phyloP scores from a whole-genome alignment of 75 land plant genomes.

The Cunninghamia lanceolata region DNA sequence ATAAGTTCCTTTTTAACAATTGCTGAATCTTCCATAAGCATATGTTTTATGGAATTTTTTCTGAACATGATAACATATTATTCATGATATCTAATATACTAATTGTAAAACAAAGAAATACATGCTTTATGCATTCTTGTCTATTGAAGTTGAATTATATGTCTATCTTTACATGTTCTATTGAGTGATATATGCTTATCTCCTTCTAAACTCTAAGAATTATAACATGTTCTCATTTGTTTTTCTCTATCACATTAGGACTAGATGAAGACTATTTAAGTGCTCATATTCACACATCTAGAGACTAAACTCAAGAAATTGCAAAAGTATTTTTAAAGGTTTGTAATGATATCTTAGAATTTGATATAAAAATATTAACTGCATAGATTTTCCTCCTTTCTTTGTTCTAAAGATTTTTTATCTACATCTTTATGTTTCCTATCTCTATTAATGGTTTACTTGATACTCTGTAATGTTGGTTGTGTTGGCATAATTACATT shows the following conservation, averaged over 20 bases:
- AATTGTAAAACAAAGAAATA: too few species aligned
- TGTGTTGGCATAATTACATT: too few species aligned
- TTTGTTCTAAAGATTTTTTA: too few species aligned
- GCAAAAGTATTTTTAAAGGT: slow-evolving; percentile 20
- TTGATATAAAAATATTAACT: too few species aligned
- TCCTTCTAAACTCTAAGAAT: neutral
- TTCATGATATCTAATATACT: too few species aligned
- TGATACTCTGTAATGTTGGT: too few species aligned
- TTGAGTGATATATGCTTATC: neutral
- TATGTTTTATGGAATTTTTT: too few species aligned
- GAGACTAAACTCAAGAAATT: slow-evolving; percentile 50
- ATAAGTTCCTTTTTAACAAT: neutral
- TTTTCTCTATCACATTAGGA: slow-evolving; percentile 52
- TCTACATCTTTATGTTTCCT: neutral
- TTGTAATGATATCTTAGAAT: neutral
- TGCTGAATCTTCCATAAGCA: too few species aligned
- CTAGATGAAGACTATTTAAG: slow-evolving; percentile 52
- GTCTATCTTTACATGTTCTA: neutral
- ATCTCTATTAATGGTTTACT: neutral
- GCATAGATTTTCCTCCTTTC: neutral
- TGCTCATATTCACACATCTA: slow-evolving; percentile 49
- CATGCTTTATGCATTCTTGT: neutral
- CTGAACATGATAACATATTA: too few species aligned
- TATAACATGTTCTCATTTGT: slow-evolving; percentile 35
- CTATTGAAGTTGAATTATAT: neutral